Base-by-base conservation (phyloP, 148 eudicot genomes). In the Rhododendron mucronatum region DNA sequence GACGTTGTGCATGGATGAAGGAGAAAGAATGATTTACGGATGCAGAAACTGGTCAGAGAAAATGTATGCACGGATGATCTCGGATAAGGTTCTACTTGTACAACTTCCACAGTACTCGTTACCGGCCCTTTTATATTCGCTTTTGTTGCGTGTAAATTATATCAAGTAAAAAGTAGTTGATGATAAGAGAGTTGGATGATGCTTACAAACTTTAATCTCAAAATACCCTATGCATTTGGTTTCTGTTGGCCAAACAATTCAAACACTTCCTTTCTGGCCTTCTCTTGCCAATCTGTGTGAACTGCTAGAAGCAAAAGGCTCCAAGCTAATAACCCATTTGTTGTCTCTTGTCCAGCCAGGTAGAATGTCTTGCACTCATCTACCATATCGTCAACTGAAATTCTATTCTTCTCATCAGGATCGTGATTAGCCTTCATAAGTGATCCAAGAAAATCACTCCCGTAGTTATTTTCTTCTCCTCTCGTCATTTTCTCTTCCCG, bases 271-370 rank as follows among this genome's bases (percentile, higher is more conserved):
- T 39, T 41, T 35, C 84, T 83, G 0, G 76, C 84, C 47, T 83
- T 83, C 12, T 83, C 84, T 83, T 83, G 84, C 84, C 84, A 83
- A 37, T 83, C 84, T 39, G 84, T 33, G 76, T 83, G 76, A 23
- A 44, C 65, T 41, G 84, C 84, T 28, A 83, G 76, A 48, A 83
- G 76, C 33, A 67, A 21, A 83, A 30, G 23, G 33, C 55, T 13
- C 84, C 84, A 83, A 13, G 77, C 21, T 5, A 83, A 50, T 4
- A 83, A 26, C 76, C 76, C 30, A 2, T 28, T 83, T 6, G 84
- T 83, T 3, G 84, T 83, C 7, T 83, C 84, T 23, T 83, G 84
- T 39, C 84, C 84, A 23, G 28, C 16, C 5, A 9, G 7, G 84
- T 83, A 83, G 55, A 63, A 41, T 6, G 55, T 44, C 84, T 83